These are phyloP conservation scores for Epichloe gansuensis DNA, from an alignment of 2,329 filamentous ascomycete species.

Conservation along the genomic window DNA sequence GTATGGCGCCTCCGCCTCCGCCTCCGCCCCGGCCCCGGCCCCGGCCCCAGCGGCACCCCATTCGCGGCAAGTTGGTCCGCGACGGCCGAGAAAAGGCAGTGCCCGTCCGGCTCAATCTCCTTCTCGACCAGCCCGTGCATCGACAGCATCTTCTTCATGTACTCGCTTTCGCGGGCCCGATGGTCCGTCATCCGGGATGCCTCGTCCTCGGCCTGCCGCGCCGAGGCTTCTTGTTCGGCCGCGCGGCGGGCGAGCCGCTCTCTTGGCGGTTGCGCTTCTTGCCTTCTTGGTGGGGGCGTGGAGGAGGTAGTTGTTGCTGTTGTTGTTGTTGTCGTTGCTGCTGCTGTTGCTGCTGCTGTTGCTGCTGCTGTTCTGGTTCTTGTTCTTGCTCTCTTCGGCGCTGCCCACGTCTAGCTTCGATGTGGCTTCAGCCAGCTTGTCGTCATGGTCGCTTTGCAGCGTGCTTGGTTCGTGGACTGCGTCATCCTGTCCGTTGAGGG, in stretches of 20 bases:
- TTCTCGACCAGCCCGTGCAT: conserved; percentile 56
- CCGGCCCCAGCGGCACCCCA: neutral
- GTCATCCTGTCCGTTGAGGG: conserved; percentile 12
- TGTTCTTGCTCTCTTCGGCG: neutral
- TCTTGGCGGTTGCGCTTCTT: conserved; percentile 88
- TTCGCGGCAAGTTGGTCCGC: conserved; percentile 6
- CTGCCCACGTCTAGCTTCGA: neutral
- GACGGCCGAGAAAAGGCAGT: conserved; percentile 78
- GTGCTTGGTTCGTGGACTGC: neutral
- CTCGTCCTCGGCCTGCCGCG: conserved; percentile 59
- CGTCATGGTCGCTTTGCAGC: neutral
- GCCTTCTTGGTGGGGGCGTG: conserved; percentile 10
- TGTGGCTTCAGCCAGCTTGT: conserved; percentile 6
- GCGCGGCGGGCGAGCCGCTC: conserved; percentile 80
- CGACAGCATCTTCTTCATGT: conserved; percentile 57
- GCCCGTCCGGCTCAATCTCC: conserved; percentile 78
- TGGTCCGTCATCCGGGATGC: conserved; percentile 63
- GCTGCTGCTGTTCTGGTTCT: neutral
- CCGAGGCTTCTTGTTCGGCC: conserved; percentile 65
- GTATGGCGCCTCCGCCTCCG: conserved; percentile 40
- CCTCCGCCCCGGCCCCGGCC: neutral
- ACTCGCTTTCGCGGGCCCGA: conserved; percentile 54
- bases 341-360: neutral
- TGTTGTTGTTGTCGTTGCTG: neutral
- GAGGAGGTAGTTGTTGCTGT: neutral